A percentile compares a stretch with the other conserved stretches of the same genome.
These are phyloP conservation scores for Lantana camara DNA, from an alignment of 257 asterid genomes.

Conservation along the genomic window DNA sequence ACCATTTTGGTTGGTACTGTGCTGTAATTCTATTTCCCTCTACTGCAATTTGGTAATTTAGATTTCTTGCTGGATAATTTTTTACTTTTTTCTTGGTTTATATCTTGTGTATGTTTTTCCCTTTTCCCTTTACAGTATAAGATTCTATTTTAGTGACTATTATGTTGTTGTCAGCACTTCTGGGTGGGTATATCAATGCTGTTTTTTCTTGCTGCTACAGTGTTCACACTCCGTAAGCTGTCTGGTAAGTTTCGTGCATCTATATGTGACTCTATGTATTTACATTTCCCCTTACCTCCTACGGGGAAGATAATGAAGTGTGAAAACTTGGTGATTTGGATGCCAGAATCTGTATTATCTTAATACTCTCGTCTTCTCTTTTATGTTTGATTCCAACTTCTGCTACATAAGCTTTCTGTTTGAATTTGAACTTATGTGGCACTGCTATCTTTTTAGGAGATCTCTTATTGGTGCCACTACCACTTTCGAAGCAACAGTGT, in stretches of 20 bases:
- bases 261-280: background rate
- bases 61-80: slow-evolving; percentile 21
- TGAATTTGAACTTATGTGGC: background rate
- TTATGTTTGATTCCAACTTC: background rate
- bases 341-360: slow-evolving; percentile 1
- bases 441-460: slow-evolving; percentile 8
- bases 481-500: too few relatives aligned
- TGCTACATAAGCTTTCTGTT: slow-evolving; percentile 2
- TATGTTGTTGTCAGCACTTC: slow-evolving; percentile 71
- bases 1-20: background rate
- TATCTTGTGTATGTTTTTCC: slow-evolving; percentile 20
- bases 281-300: background rate
- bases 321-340: slow-evolving; percentile 6
- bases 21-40: slow-evolving; percentile 12
- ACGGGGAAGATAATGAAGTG: background rate
- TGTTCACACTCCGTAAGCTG: slow-evolving; percentile 92
- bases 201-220: slow-evolving; percentile 92
- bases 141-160: slow-evolving; percentile 26
- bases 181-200: slow-evolving; percentile 99
- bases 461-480: background rate
- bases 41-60: slow-evolving; percentile 10
- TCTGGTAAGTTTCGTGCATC: slow-evolving; percentile 57
- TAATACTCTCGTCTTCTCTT: background rate
- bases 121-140: background rate
- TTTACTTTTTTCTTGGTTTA: background rate